Base-by-base conservation (phyloP, 805 yeast genomes). In the Scheffersomyces spartinae region DNA sequence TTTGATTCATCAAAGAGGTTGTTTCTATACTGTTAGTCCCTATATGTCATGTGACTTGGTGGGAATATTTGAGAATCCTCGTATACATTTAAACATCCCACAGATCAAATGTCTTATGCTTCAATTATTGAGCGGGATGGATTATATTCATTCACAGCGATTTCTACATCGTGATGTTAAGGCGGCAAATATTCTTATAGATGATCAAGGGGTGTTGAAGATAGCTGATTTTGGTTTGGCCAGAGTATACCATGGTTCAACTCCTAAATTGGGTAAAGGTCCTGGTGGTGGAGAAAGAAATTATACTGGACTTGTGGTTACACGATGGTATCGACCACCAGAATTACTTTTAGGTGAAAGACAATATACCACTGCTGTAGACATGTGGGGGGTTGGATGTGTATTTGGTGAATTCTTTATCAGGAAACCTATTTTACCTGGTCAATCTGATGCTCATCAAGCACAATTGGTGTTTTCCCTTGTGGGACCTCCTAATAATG, bases 241-340 rank as follows among this genome's bases (percentile, higher is more conserved):
- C 2, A 63, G 97, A 34, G 48, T 63, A 11, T 81, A 73, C 46
- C 67, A 63, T 29, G 93, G 85, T 2, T 47, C 56, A 3, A 55
- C 63, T 1, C 93, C 93, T 2, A 58, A 56, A 9, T 33, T 53
- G 3, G 64, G 61, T 3, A 43, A 32, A 22, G 68, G 69, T 14
- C 55, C 58, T 0, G 60, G 59, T 4, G 75, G 75, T 3, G 75
- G 75, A 0, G 59, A 53, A 26, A 46, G 62, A 25, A 56, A 56
- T 12, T 71, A 71, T 38, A 71, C 77, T 0, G 74, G 71, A 1
- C 42, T 71, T 28, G 98, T 91, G 2, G 97, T 91, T 19, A 91
- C 98, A 0, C 56, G 98, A 36, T 91, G 98, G 98, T 91, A 93
- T 51, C 63, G 98, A 31, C 94, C 98, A 1, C 98, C 97, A 0